Base-by-base conservation (phyloP, 106 monocot species). In the Cymbidium sinense region DNA sequence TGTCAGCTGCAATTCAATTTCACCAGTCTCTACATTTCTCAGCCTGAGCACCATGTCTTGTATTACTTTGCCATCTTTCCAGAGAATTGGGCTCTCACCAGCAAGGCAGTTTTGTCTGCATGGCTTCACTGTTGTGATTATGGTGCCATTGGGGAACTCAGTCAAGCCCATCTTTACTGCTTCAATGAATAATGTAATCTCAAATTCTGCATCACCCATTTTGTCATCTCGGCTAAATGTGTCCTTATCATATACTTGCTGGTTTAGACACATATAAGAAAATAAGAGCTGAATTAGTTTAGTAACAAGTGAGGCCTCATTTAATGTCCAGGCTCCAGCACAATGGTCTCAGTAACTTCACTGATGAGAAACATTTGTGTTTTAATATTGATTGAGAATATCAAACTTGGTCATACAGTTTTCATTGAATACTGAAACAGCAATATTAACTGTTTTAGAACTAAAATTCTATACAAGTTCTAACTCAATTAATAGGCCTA, bases 231-330 rank as follows among this genome's bases (percentile, higher is more conserved):
- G 58, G 69, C 81, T 85, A 81, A 89, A 87, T 36, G 81, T 87
- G 77, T 92, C 87, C 47, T 87, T 83, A 77, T 92, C 92, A 67
- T 79, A 82, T 9, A 92, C 81, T 79, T 92, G 80, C 89, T 47
- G 47, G 58, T 58, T 58, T 58, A 23, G 58, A 58, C 3, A 21
- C 21, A 58, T 3, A 0, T 6, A 23, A 58, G 21, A 58, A 58
- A 4, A n/a, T n/a, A 0, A 58, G 58, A 58, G 23, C 7, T n/a
- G 4, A 58, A 20, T 58, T 58, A 58, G 58, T 4, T 7, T 23
- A 47, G 1, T 17, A 47, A 47, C 15, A 47, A 47, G 47, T 47
- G 47, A 47, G 17, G 13, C 2, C 47, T 47, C 47, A 47, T 18
- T 47, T 47, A 47, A 41, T 41, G 8, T 8, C 41, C 41, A 41